A percentile compares a stretch with the other conserved stretches of the same genome.
Conservation (phyloP, 139 green algal genomes). For the Dunaliella primolecta region DNA sequence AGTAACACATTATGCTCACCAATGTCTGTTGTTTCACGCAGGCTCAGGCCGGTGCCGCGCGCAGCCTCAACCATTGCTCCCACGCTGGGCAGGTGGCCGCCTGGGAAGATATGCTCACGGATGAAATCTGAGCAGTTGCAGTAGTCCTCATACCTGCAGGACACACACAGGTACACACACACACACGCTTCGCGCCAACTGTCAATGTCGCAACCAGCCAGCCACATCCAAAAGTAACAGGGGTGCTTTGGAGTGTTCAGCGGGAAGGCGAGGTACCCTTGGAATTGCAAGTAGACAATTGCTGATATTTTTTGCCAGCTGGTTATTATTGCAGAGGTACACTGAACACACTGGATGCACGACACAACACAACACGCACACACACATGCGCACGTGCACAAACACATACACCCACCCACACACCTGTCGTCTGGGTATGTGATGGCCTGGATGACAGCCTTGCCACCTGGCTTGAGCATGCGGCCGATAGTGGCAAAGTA, state of each 20-base stretch:
- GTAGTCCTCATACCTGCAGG: conserved; percentile 86
- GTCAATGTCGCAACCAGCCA: not conserved
- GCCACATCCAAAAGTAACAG: no score
- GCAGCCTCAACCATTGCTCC: conserved; percentile 74
- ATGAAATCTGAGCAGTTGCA: conserved; percentile 92
- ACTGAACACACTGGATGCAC: no score
- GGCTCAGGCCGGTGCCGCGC: conserved; percentile 17
- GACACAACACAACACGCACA: no score
- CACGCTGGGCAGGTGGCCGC: conserved; percentile 81
- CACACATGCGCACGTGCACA: no score
- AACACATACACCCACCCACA: no score
- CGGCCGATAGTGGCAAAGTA: conserved; percentile 78
- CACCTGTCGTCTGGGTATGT: conserved; percentile 38
- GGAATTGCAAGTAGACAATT: no score
- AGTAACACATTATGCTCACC: no score
- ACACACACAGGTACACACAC: not conserved
- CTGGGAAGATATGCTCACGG: conserved; percentile 96
- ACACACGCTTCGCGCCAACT: no score
- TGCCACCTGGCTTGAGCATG: conserved; percentile 76
- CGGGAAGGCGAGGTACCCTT: no score
- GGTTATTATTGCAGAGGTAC: no score
- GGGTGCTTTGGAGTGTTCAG: no score
- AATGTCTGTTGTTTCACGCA: conserved; percentile 68
- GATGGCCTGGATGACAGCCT: conserved; percentile 72
- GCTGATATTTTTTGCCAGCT: no score